A percentile compares a stretch with the other conserved stretches of the same genome.
These are phyloP conservation scores for Penicillium sp. DNA, from an alignment of 2,329 filamentous ascomycete species.

Conservation along the genomic window DNA sequence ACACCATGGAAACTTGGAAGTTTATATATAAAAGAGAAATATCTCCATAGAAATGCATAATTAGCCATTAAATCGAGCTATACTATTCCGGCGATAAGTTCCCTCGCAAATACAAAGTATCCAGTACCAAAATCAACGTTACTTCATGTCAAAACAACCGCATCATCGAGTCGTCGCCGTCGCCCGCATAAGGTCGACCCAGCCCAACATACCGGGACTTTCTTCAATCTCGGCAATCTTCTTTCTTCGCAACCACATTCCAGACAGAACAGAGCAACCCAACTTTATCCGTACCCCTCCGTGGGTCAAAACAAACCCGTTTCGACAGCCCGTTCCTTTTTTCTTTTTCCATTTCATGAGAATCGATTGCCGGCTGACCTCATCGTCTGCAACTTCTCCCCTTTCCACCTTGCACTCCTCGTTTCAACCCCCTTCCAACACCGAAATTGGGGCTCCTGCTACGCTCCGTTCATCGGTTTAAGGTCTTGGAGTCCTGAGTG, in stretches of 20 bases:
- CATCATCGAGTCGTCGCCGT: constrained; percentile 15
- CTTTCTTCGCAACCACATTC: constrained; percentile 22
- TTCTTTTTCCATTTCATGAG: not conserved
- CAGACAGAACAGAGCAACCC: not conserved
- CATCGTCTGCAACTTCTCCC: constrained; percentile 19
- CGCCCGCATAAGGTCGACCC: constrained; percentile 5
- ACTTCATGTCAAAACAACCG: constrained; percentile 17
- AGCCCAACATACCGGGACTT: constrained; percentile 6
- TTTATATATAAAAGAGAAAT: not conserved
- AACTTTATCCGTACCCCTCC: constrained; percentile 4
- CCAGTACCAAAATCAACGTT: constrained; percentile 1
- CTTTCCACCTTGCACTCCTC: constrained; percentile 19
- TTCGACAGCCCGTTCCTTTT: constrained; percentile 10
- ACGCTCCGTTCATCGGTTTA: not conserved
- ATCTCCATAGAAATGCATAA: not conserved
- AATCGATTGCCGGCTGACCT: constrained; percentile 16
- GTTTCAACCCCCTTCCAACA: constrained; percentile 13
- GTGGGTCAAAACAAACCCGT: constrained; percentile 37
- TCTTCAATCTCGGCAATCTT: not conserved
- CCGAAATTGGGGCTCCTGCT: not conserved
- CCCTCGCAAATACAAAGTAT: not conserved
- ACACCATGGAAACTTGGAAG: not conserved
- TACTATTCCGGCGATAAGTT: not conserved
- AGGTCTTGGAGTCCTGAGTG: constrained; percentile 6
- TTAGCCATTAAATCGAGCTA: not conserved